These are phyloP conservation scores for Atractiella rhizophila DNA, from an alignment of 768 basidiomycete genomes.

Conservation along the genomic window DNA sequence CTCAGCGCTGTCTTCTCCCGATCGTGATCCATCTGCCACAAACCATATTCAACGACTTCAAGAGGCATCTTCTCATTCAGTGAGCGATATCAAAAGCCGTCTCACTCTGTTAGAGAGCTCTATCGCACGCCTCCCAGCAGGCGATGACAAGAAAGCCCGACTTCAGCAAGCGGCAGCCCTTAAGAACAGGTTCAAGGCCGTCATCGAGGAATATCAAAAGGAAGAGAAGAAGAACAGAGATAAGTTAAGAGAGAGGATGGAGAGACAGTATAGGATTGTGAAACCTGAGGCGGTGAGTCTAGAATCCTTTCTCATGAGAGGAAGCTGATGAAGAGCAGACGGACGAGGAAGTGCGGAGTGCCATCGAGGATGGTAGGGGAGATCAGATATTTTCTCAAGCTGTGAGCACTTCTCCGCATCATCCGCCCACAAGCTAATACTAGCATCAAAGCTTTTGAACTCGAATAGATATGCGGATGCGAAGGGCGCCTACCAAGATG, in stretches of 20 bases:
- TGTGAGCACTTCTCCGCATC: slow-evolving; percentile 2
- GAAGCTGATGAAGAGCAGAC: background rate
- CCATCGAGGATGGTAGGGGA: background rate
- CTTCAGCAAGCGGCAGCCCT: slow-evolving; percentile 21
- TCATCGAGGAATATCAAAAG: slow-evolving; percentile 26
- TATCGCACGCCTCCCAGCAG: slow-evolving; percentile 20
- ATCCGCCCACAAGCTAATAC: background rate
- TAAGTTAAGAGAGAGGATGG: slow-evolving; percentile 26
- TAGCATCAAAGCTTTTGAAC: slow-evolving; percentile 29
- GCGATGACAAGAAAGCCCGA: slow-evolving; percentile 15
- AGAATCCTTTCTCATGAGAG: background rate
- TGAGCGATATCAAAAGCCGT: slow-evolving; percentile 22
- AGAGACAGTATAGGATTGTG: slow-evolving; percentile 27
- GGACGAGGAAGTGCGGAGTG: background rate
- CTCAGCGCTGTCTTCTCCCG: too few species aligned
- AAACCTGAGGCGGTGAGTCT: slow-evolving; percentile 19
- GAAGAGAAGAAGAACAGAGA: slow-evolving; percentile 27
- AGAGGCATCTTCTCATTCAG: slow-evolving; percentile 16
- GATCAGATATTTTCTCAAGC: slow-evolving; percentile 16
- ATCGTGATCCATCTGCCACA: too few species aligned
- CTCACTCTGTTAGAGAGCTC: slow-evolving; percentile 24
- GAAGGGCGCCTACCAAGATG: slow-evolving; percentile 56
- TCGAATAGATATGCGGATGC: slow-evolving; percentile 67
- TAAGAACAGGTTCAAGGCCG: slow-evolving; percentile 25
- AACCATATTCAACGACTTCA: slow-evolving; percentile 15